Evolutionary conservation across 1,284 basidiomycete genomes (phyloP).

Genomic region (Salmacisia buchloeana): DNA sequence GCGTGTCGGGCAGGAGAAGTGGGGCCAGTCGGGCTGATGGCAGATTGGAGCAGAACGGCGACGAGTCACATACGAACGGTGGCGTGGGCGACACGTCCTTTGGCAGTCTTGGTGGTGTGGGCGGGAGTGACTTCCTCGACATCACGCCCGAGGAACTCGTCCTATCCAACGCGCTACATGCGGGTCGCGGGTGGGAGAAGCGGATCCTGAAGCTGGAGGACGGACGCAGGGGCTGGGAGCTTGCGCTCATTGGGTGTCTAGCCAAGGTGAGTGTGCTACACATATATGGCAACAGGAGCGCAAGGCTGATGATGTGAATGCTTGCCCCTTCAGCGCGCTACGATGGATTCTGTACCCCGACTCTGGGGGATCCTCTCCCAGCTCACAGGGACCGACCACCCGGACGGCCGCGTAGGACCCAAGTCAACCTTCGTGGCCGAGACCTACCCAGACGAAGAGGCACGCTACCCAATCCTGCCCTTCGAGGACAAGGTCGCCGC

Average conservation of each 20-base stretch:
- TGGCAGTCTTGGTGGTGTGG: neutral
- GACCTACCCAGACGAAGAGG: slow-evolving; percentile 29
- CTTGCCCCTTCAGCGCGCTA: slow-evolving; percentile 21
- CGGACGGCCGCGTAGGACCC: slow-evolving; percentile 26
- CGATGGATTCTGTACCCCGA: slow-evolving; percentile 35
- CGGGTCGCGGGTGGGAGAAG: slow-evolving; percentile 35
- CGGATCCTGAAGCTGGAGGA: slow-evolving; percentile 33
- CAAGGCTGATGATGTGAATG: too few species aligned
- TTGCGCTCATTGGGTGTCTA: slow-evolving; percentile 32
- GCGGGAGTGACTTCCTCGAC: neutral
- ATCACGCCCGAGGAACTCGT: slow-evolving; percentile 2
- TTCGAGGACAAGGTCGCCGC: slow-evolving; percentile 76
- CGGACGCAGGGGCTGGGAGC: slow-evolving; percentile 41
- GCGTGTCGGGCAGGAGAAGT: neutral
- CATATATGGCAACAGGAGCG: neutral
- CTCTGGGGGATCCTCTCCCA: slow-evolving; percentile 42
- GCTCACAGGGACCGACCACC: slow-evolving; percentile 40
- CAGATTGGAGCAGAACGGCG: neutral
- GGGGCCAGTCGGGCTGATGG: neutral
- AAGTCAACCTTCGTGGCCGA: slow-evolving; percentile 28
- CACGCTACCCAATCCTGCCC: slow-evolving; percentile 67
- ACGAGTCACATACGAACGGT: neutral
- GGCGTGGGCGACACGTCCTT: neutral
- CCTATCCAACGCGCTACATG: slow-evolving; percentile 12
- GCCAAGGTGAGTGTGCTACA: slow-evolving; percentile 17